A percentile compares a stretch with the other conserved stretches of the same genome.
Conservation (phyloP, 2,329 filamentous ascomycete genomes). For the Diplocarpon mali region DNA sequence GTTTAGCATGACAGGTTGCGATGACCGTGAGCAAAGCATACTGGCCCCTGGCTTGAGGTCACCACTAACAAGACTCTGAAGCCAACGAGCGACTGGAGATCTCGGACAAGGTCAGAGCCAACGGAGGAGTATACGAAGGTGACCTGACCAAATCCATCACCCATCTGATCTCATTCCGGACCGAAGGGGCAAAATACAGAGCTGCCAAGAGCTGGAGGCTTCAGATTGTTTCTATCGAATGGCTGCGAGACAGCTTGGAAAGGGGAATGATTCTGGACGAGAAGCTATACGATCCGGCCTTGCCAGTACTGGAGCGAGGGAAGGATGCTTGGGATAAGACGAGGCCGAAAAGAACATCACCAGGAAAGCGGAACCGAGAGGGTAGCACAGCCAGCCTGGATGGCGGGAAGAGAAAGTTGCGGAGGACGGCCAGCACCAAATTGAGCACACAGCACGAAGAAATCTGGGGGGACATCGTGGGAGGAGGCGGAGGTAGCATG, state of each 20-base stretch:
- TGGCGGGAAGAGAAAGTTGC: constrained; percentile 65
- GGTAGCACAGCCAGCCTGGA: constrained; percentile 35
- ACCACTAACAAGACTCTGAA: constrained; percentile 27
- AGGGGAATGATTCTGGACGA: constrained; percentile 90
- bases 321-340: constrained; percentile 61
- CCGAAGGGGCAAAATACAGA: constrained; percentile 81
- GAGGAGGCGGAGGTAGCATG: constrained; percentile 34
- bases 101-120: constrained; percentile 47
- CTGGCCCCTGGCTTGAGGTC: background rate
- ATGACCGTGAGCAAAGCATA: constrained; percentile 41
- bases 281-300: constrained; percentile 64
- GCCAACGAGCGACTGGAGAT: constrained; percentile 59
- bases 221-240: constrained; percentile 68
- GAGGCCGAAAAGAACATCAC: constrained; percentile 34
- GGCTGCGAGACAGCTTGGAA: constrained; percentile 73
- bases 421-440: constrained; percentile 78
- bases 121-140: constrained; percentile 77
- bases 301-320: constrained; percentile 62
- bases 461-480: constrained; percentile 86
- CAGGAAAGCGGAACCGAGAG: constrained; percentile 50
- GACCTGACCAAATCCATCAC: constrained; percentile 80
- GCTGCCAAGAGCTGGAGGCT: constrained; percentile 78
- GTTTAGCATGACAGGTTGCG: constrained; percentile 61
- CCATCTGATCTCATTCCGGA: constrained; percentile 70
- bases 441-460: constrained; percentile 68